Conservation (phyloP, 306 rosid species). For the Pterocarpus santalinus region DNA sequence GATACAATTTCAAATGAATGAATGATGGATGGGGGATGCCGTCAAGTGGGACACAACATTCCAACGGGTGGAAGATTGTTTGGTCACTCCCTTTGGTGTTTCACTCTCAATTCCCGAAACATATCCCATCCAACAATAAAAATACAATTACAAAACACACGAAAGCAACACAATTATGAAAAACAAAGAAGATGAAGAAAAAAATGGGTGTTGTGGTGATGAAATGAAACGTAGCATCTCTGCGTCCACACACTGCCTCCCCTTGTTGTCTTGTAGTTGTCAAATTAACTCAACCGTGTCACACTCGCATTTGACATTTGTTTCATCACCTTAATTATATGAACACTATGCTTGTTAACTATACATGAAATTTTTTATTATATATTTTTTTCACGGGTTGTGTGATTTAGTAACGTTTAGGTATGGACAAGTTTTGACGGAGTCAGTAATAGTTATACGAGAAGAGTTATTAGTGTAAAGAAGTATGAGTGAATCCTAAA, state of each 20-base stretch:
- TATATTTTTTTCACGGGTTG: no score
- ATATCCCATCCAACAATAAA: slow-evolving; percentile 54
- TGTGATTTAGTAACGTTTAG: no score
- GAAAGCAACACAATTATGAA: neutral
- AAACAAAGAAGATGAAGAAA: neutral
- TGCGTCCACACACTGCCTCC: slow-evolving; percentile 43
- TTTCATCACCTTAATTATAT: slow-evolving; percentile 1
- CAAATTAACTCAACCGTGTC: slow-evolving; percentile 45
- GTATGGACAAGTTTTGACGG: no score
- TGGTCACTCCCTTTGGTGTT: slow-evolving; percentile 41
- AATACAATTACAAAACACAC: slow-evolving; percentile 34
- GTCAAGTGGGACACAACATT: slow-evolving; percentile 48
- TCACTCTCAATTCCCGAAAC: slow-evolving; percentile 29
- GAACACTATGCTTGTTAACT: no score
- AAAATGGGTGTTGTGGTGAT: neutral
- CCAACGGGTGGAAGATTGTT: slow-evolving; percentile 47
- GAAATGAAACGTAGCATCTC: slow-evolving; percentile 47
- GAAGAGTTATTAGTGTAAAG: no score
- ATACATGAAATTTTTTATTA: neutral
- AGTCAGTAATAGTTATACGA: no score
- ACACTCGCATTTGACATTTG: neutral
- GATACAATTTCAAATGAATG: slow-evolving; percentile 18
- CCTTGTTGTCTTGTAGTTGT: slow-evolving; percentile 58
- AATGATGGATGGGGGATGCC: slow-evolving; percentile 13
- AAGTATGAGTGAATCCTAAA: neutral